These are phyloP conservation scores for Panaeolus papilionaceus DNA, from an alignment of 768 basidiomycete genomes.

Conservation along the genomic window DNA sequence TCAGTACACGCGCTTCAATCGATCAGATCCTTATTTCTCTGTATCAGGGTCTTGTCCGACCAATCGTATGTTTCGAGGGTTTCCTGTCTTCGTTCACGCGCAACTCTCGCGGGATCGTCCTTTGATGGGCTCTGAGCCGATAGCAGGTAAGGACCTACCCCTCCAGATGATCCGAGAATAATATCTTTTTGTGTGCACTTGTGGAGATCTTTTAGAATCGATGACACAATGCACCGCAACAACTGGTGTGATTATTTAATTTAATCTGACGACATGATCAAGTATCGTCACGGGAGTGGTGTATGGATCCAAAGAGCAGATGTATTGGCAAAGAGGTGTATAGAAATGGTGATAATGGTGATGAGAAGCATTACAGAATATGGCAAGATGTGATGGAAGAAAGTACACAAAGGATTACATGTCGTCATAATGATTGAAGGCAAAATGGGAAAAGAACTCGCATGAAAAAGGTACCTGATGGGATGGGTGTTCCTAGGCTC, in stretches of 20 bases:
- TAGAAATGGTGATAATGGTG: neutral
- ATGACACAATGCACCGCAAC: neutral
- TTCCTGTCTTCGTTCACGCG: slow-evolving; percentile 4
- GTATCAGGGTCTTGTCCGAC: neutral
- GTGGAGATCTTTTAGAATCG: slow-evolving; percentile 5
- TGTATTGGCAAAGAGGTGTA: neutral
- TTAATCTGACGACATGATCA: slow-evolving; percentile 1
- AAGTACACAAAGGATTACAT: neutral
- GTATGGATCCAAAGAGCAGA: slow-evolving; percentile 4
- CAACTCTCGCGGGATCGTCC: slow-evolving; percentile 12
- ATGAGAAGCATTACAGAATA: neutral
- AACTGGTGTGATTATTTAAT: neutral
- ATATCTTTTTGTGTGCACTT: neutral
- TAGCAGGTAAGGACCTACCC: neutral
- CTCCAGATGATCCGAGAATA: slow-evolving; percentile 6
- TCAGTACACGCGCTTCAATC: slow-evolving; percentile 8
- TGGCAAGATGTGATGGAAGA: neutral
- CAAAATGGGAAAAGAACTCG: slow-evolving; percentile 1
- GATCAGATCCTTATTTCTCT: slow-evolving; percentile 6
- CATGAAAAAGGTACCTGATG: slow-evolving; percentile 12
- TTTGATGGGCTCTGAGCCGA: slow-evolving; percentile 1
- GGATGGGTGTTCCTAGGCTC: slow-evolving; percentile 20
- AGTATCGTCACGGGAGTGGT: neutral
- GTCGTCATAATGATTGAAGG: slow-evolving; percentile 10
- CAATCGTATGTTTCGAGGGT: slow-evolving; percentile 14